These are phyloP conservation scores for Kodamaea ohmeri DNA, from an alignment of 1,139 yeast genomes.

Conservation along the genomic window DNA sequence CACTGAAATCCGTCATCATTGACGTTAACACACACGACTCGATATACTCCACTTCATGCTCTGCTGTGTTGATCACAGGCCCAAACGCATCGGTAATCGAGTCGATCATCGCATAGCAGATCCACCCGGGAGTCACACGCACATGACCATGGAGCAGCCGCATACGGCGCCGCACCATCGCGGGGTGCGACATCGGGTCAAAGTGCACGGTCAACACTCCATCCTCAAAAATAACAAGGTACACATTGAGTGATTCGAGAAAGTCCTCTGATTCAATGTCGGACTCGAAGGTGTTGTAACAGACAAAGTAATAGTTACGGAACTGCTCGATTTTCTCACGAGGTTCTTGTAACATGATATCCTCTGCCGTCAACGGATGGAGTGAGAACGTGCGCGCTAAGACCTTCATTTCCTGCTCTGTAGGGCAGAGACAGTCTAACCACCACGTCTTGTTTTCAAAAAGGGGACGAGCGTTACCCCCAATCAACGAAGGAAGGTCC, in stretches of 20 bases:
- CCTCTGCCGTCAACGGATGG: slow-evolving; percentile 83
- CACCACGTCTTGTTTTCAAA: slow-evolving; percentile 71
- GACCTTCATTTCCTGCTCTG: slow-evolving; percentile 65
- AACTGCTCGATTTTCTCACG: slow-evolving; percentile 83
- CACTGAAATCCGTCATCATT: slow-evolving; percentile 53
- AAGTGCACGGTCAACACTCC: slow-evolving; percentile 87
- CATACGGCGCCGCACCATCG: slow-evolving; percentile 87
- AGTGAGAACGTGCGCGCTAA: slow-evolving; percentile 72
- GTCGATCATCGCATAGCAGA: slow-evolving; percentile 89
- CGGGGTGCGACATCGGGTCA: slow-evolving; percentile 75
- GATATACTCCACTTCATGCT: slow-evolving; percentile 86
- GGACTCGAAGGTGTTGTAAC: slow-evolving; percentile 79
- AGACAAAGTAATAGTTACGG: slow-evolving; percentile 71
- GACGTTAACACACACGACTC: slow-evolving; percentile 64
- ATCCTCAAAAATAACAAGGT: slow-evolving; percentile 80
- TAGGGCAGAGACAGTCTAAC: slow-evolving; percentile 70
- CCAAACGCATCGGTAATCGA: slow-evolving; percentile 94
- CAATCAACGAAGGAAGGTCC: slow-evolving; percentile 73
- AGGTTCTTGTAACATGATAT: slow-evolving; percentile 79
- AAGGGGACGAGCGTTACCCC: slow-evolving; percentile 63
- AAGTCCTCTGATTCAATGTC: slow-evolving; percentile 76
- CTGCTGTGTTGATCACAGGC: slow-evolving; percentile 82
- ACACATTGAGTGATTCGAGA: slow-evolving; percentile 85
- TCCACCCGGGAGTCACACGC: slow-evolving; percentile 86
- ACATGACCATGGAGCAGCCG: slow-evolving; percentile 87